Evolutionary conservation across 441 rosid species (phyloP).

Genomic region (Populus trichocarpa): DNA sequence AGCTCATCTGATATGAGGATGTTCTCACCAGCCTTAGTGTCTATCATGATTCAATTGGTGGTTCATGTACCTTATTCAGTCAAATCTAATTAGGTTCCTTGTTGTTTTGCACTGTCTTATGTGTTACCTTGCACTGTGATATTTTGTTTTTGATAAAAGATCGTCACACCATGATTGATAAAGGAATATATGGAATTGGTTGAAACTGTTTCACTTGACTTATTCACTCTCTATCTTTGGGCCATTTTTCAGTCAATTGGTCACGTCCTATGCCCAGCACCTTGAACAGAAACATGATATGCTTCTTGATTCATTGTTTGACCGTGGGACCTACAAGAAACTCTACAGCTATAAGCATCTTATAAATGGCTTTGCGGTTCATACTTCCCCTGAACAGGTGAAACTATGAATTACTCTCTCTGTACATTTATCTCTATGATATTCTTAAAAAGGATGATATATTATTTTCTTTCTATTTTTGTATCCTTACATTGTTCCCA

Average conservation of each 20-base stretch:
- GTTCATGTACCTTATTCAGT: background rate
- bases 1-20: background rate
- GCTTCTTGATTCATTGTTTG: constrained; percentile 84
- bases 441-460: background rate
- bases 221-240: background rate
- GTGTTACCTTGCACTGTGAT: background rate
- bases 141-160: background rate
- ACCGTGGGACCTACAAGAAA: constrained; percentile 73
- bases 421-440: background rate
- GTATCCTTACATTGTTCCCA: constrained; percentile 42
- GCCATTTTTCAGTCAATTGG: constrained; percentile 57
- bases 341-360: constrained; percentile 96
- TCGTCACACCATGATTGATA: background rate
- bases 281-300: constrained; percentile 89
- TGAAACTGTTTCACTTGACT: background rate
- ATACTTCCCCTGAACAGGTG: constrained; percentile 88
- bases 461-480: constrained; percentile 14
- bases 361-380: constrained; percentile 93
- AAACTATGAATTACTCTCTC: constrained; percentile 20
- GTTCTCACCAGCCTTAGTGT: background rate
- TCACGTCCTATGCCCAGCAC: constrained; percentile 76
- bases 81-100: background rate
- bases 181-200: background rate
- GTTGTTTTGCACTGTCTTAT: background rate
- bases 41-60: background rate